Conservation (phyloP, 2,329 filamentous ascomycete genomes). For the Venturia effusa region DNA sequence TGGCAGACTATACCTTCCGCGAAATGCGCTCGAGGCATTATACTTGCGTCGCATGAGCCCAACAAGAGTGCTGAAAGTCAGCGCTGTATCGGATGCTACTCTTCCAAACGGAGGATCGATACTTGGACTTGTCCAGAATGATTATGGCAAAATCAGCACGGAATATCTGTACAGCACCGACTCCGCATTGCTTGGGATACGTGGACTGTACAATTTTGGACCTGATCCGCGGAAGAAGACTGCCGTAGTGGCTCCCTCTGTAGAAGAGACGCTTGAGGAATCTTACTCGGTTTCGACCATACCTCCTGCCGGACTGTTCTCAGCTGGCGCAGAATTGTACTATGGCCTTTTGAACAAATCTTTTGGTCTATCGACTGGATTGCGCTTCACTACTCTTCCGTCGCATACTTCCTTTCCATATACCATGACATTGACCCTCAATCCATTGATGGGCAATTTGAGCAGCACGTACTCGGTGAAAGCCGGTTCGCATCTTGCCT, state of each 20-base stretch:
- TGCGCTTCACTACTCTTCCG: constrained; percentile 80
- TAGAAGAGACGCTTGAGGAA: background rate
- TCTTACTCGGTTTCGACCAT: constrained; percentile 18
- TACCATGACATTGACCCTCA: constrained; percentile 85
- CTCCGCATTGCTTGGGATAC: constrained; percentile 74
- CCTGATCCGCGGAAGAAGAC: constrained; percentile 43
- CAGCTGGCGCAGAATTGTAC: constrained; percentile 85
- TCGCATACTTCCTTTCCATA: constrained; percentile 76
- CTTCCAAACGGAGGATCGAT: constrained; percentile 68
- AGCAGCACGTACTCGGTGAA: constrained; percentile 86
- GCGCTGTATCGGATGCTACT: constrained; percentile 61
- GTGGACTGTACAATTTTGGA: constrained; percentile 92
- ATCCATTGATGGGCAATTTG: constrained; percentile 88
- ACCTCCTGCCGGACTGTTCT: constrained; percentile 53
- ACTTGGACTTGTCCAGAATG: constrained; percentile 65
- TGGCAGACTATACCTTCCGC: constrained; percentile 70
- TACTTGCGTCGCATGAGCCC: constrained; percentile 70
- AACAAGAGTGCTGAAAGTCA: constrained; percentile 68
- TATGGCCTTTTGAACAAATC: constrained; percentile 93
- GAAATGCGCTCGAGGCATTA: constrained; percentile 75
- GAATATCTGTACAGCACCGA: constrained; percentile 91
- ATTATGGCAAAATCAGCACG: constrained; percentile 75
- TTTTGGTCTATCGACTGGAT: constrained; percentile 77
- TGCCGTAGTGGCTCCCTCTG: constrained; percentile 18
- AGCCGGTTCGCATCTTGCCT: constrained; percentile 68